Percentiles rank a stretch among this genome's conserved stretches.
phyloP scores from a whole-genome alignment of 2,329 filamentous ascomycete genomes.

The Myotisia sp. region DNA sequence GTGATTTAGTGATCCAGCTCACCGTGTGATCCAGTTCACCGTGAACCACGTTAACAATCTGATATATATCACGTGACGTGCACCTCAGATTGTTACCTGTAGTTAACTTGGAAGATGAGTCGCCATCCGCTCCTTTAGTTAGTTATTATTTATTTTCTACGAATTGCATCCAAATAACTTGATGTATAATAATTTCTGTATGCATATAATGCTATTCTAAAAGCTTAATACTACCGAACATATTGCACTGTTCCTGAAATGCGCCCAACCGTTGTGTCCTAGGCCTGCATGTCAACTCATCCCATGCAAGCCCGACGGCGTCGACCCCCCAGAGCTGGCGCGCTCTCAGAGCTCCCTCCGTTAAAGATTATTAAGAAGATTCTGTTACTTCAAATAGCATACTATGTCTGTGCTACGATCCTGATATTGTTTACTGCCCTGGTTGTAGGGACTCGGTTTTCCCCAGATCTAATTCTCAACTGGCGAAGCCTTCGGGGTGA shows the following conservation, averaged over 20 bases:
- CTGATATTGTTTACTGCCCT: constrained; percentile 55
- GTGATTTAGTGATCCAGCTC: no score
- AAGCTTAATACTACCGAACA: no score
- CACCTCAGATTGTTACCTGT: no score
- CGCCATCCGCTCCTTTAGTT: no score
- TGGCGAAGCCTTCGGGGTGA: constrained; percentile 53
- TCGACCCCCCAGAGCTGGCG: constrained; percentile 50
- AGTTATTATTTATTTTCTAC: constrained; percentile 2
- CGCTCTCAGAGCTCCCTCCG: constrained; percentile 52
- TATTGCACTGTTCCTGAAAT: no score
- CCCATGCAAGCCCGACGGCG: constrained; percentile 42
- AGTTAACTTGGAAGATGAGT: no score
- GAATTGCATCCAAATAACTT: background rate
- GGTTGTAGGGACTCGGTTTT: constrained; percentile 48
- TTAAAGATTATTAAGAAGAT: constrained; percentile 55
- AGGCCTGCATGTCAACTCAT: no score
- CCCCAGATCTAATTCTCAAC: constrained; percentile 44
- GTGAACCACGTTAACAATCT: no score
- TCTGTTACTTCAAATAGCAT: constrained; percentile 47
- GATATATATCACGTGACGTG: no score
- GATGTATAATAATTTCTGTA: constrained; percentile 1
- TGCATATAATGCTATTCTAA: no score
- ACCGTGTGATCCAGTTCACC: no score
- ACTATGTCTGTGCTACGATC: constrained; percentile 47
- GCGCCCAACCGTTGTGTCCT: no score